phyloP scores from a whole-genome alignment of 1,139 yeast species.

The Zygosaccharomyces sapae region DNA sequence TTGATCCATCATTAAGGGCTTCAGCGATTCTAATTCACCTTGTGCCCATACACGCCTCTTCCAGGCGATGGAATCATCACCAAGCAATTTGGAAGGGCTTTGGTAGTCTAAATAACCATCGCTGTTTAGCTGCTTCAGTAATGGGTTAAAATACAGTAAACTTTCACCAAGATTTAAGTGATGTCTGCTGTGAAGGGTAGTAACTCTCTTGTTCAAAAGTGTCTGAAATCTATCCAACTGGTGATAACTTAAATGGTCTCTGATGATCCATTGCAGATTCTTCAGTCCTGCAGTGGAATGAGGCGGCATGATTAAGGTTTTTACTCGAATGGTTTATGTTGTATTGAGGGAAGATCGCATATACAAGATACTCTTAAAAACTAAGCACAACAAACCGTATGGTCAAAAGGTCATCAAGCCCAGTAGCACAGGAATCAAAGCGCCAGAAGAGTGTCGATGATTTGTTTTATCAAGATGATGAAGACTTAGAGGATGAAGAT shows the following conservation, averaged over 20 bases:
- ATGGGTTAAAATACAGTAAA: constrained; percentile 58
- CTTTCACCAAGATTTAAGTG: constrained; percentile 49
- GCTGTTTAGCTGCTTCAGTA: constrained; percentile 48
- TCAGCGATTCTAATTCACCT: constrained; percentile 51
- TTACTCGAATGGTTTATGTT: neutral
- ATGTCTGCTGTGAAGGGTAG: neutral
- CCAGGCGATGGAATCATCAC: constrained; percentile 34
- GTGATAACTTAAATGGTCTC: constrained; percentile 7
- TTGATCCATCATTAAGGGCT: constrained; percentile 40
- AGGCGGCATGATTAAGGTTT: neutral
- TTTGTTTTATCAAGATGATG: constrained; percentile 7
- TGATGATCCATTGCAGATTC: constrained; percentile 4
- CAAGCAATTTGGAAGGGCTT: constrained; percentile 47
- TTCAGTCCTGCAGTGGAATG: neutral
- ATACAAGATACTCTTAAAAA: neutral
- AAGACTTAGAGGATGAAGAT: constrained; percentile 11
- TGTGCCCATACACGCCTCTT: constrained; percentile 77
- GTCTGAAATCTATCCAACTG: constrained; percentile 9
- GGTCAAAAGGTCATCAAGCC: constrained; percentile 1
- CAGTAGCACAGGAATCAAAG: constrained; percentile 1
- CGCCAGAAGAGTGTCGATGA: constrained; percentile 1
- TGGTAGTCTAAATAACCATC: constrained; percentile 87
- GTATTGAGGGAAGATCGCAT: neutral
- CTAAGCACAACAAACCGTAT: constrained; percentile 2
- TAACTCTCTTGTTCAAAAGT: constrained; percentile 9